Evolutionary conservation across 345 rosid species (phyloP), one percentile per base, ranked within the genome.

Genomic region (Erodium maritimum): DNA sequence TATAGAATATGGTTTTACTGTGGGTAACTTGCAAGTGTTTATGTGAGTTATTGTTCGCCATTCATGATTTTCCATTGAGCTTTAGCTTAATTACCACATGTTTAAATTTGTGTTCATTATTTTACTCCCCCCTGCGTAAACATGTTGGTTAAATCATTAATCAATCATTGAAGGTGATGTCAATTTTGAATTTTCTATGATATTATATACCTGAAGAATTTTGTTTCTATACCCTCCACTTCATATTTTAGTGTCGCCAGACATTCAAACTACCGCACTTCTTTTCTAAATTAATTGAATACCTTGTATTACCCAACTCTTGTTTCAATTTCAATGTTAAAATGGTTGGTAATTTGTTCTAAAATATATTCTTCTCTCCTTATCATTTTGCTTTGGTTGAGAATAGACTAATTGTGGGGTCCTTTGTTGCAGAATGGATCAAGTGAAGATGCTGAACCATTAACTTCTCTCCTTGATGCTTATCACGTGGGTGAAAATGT

Each of bases 381-480:
- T 22, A 62, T 61, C 69, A 65, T 54, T 57, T n/a, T 63, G 23
- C 59, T 21, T 54, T 54, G 23, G 5, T 55, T 55, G 19, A 19
- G 56, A 54, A 20, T 10, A 13, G 17, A 52, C 29, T 45, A 2
- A 22, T 66, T 60, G 48, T 66, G 19, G 50, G 25, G 29, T 65
- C 29, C 58, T 61, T 19, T 51, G 61, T 65, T 67, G 60, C 68
- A 83, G 91, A 75, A 58, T 67, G 66, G 60, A 68, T 18, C 58
- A 23, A 71, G 64, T 37, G 69, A 61, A 61, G 77, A 55, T 59
- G 52, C 45, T 23, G 75, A 67, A 60, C 59, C 25, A 29, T 56
- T 81, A 14, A 73, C 68, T 73, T 69, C 94, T 53, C 94, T 93
- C 60, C 95, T 89, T 64, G 80, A 78, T 46, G 64, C 89, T 56